A percentile compares a stretch with the other conserved stretches of the same genome.
Conservation (phyloP, 106 monocot species). For the Acanthochlamys bracteata region DNA sequence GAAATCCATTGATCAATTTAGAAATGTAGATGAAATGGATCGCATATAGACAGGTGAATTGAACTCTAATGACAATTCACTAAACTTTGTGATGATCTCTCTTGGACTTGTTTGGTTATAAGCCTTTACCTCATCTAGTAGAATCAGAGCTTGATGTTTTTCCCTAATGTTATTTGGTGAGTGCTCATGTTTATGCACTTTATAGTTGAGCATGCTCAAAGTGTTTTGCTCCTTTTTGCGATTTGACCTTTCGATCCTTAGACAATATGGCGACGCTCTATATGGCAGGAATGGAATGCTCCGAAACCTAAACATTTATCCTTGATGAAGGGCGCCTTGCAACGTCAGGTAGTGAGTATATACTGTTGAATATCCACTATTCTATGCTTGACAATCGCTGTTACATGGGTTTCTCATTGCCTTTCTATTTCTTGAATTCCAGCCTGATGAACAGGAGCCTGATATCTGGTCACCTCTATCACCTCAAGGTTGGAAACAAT, state of each 20-base stretch:
- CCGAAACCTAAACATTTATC: conserved; percentile 71
- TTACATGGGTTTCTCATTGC: background rate
- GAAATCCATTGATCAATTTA: too few relatives aligned
- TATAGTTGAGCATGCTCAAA: background rate
- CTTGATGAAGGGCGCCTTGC: conserved; percentile 63
- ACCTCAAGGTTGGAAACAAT: conserved; percentile 65
- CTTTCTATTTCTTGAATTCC: background rate
- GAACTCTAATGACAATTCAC: too few relatives aligned
- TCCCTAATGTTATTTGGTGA: too few relatives aligned
- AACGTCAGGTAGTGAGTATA: conserved; percentile 52
- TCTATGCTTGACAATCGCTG: too few relatives aligned
- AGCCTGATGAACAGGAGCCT: conserved; percentile 50
- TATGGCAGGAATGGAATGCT: conserved; percentile 74
- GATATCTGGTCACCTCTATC: conserved; percentile 71
- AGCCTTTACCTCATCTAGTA: background rate
- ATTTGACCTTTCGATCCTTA: background rate
- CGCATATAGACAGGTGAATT: too few relatives aligned
- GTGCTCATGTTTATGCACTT: background rate
- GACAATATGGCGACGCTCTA: background rate
- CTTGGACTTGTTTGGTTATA: too few relatives aligned
- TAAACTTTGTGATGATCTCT: too few relatives aligned
- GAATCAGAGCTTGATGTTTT: too few relatives aligned
- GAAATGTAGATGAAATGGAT: too few relatives aligned
- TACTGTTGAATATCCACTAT: background rate
- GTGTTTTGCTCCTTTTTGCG: background rate